Evolutionary conservation across 768 basidiomycete species (phyloP).

Genomic region (Hypsizygus marmoreus): DNA sequence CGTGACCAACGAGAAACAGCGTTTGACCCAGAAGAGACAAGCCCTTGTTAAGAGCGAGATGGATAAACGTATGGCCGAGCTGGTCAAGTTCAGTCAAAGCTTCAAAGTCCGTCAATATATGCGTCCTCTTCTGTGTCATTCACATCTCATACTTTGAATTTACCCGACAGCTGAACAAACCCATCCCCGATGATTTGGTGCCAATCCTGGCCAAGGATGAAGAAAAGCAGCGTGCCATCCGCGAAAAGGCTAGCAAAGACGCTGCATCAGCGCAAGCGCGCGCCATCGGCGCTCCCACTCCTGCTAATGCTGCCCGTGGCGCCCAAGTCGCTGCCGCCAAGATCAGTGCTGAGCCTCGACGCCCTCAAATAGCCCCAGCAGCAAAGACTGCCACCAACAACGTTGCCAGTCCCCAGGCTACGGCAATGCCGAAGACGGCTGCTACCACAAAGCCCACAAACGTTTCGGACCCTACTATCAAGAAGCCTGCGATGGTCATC

Average conservation of each 20-base stretch:
- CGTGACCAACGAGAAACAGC: slow-evolving; percentile 88
- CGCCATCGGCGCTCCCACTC: slow-evolving; percentile 62
- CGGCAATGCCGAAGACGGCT: slow-evolving; percentile 27
- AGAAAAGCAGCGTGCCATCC: slow-evolving; percentile 82
- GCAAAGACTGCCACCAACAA: slow-evolving; percentile 28
- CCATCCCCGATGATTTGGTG: slow-evolving; percentile 93
- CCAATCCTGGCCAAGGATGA: slow-evolving; percentile 93
- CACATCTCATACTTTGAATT: not conserved
- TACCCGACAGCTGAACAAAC: slow-evolving; percentile 85
- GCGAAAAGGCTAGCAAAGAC: slow-evolving; percentile 73
- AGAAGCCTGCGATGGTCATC: slow-evolving; percentile 73
- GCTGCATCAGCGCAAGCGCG: slow-evolving; percentile 69
- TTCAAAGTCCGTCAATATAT: slow-evolving; percentile 74
- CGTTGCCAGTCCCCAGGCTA: slow-evolving; percentile 20
- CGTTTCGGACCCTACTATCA: slow-evolving; percentile 34
- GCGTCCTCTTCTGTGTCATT: not conserved
- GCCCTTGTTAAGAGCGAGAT: slow-evolving; percentile 89
- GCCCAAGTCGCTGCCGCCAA: slow-evolving; percentile 39
- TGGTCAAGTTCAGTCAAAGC: slow-evolving; percentile 88
- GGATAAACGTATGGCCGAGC: slow-evolving; percentile 91
- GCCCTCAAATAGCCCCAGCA: slow-evolving; percentile 19
- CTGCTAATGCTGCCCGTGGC: slow-evolving; percentile 50
- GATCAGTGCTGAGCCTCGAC: slow-evolving; percentile 24
- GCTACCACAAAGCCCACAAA: slow-evolving; percentile 29
- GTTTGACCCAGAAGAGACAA: slow-evolving; percentile 88